Evolutionary conservation across 352 stramenopile species (phyloP).

Genomic region (Phytophthora sp.): DNA sequence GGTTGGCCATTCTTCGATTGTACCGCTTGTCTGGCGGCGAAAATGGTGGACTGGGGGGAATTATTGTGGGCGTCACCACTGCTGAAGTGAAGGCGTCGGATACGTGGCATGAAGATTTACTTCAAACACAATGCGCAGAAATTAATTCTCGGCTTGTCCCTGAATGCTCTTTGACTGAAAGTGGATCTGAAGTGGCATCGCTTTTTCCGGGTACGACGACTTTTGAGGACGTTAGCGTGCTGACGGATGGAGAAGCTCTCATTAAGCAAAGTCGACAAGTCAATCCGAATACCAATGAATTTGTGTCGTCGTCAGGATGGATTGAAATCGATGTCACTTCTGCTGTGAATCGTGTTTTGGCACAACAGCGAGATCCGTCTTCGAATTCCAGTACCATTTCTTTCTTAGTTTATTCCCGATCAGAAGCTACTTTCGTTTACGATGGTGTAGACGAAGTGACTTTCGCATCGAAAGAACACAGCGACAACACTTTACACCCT

Average conservation of each 20-base stretch:
- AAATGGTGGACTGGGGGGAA: slow-evolving; percentile 64
- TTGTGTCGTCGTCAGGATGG: slow-evolving; percentile 49
- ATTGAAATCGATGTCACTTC: slow-evolving; percentile 73
- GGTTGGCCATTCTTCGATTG: slow-evolving; percentile 53
- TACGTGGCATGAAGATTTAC: slow-evolving; percentile 47
- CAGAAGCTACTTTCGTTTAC: slow-evolving; percentile 51
- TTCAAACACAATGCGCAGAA: slow-evolving; percentile 30
- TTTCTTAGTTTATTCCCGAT: slow-evolving; percentile 59
- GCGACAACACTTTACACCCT: slow-evolving; percentile 36
- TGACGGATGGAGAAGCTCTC: slow-evolving; percentile 36
- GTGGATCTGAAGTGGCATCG: slow-evolving; percentile 14
- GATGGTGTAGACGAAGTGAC: slow-evolving; percentile 57
- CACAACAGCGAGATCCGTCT: slow-evolving; percentile 34
- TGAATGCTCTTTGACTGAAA: slow-evolving; percentile 34
- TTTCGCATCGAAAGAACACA: slow-evolving; percentile 67
- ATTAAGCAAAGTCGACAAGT: slow-evolving; percentile 46
- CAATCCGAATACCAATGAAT: slow-evolving; percentile 46
- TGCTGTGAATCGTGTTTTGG: slow-evolving; percentile 60
- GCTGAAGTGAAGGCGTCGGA: slow-evolving; percentile 25
- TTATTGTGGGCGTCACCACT: slow-evolving; percentile 52
- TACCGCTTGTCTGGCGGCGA: slow-evolving; percentile 68
- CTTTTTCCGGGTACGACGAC: slow-evolving; percentile 46
- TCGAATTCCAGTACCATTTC: slow-evolving; percentile 43
- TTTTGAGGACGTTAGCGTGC: slow-evolving; percentile 34
- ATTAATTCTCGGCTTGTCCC: slow-evolving; percentile 18